A percentile compares a stretch with the other conserved stretches of the same genome.
Conservation (phyloP, 2,329 filamentous ascomycete genomes). For the Endoconidiophora laricicola region DNA sequence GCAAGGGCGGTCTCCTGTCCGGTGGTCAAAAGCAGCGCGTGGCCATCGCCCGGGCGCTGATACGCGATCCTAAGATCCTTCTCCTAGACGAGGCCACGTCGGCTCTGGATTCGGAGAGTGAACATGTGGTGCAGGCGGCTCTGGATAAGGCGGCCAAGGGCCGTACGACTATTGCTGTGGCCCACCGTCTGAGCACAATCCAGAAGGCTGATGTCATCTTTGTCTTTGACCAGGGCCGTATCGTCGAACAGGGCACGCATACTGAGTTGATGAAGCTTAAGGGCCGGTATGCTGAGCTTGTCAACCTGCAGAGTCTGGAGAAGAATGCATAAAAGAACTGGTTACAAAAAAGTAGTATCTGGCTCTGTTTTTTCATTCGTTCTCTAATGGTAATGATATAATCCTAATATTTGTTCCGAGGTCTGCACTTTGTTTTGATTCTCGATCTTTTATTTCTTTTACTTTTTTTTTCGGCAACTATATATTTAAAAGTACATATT, state of each 20-base stretch:
- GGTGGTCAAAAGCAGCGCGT: conserved; percentile 93
- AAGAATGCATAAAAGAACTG: conserved; percentile 7
- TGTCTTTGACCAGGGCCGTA: conserved; percentile 79
- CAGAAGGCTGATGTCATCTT: conserved; percentile 91
- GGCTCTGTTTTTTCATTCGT: not conserved
- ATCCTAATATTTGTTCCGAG: not conserved
- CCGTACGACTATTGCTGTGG: conserved; percentile 84
- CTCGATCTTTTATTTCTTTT: not conserved
- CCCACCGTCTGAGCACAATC: conserved; percentile 80
- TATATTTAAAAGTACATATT: no score
- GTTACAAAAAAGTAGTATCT: not conserved
- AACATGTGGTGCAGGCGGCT: conserved; percentile 66
- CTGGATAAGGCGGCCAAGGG: conserved; percentile 69
- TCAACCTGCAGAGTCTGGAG: conserved; percentile 60
- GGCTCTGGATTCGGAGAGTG: conserved; percentile 58
- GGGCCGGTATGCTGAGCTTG: conserved; percentile 61
- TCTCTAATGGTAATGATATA: not conserved
- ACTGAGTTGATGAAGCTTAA: conserved; percentile 50
- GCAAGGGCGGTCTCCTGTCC: conserved; percentile 68
- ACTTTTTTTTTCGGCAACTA: not conserved
- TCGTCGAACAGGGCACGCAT: conserved; percentile 77
- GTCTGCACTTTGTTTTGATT: not conserved
- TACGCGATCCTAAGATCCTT: conserved; percentile 79
- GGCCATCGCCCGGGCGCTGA: conserved; percentile 77
- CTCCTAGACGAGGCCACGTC: conserved; percentile 70